Percentiles rank a stretch among this genome's conserved stretches.
Evolutionary conservation across 2,329 filamentous ascomycete genomes (phyloP).

Genomic region (Zymoseptoria crescenta): DNA sequence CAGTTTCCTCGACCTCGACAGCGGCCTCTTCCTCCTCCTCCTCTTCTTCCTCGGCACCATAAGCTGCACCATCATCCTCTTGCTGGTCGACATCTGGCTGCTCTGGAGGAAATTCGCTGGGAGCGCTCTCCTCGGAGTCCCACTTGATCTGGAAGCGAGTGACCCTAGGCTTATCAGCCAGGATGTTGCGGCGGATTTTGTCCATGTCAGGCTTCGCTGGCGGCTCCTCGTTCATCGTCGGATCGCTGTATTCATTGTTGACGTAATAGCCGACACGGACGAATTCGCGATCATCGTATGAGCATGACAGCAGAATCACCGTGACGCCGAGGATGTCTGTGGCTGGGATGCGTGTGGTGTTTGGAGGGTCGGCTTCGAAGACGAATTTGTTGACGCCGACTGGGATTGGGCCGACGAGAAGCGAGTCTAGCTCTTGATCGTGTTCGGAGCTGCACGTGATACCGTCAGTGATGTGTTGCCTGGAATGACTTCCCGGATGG

Average conservation of each 20-base stretch:
- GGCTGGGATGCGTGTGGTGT: constrained; percentile 82
- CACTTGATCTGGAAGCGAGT: constrained; percentile 98
- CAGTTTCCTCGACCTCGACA: constrained; percentile 46
- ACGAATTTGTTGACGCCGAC: constrained; percentile 98
- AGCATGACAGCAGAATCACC: constrained; percentile 90
- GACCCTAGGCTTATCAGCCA: constrained; percentile 94
- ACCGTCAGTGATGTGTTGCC: not conserved
- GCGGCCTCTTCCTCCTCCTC: constrained; percentile 55
- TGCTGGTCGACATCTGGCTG: constrained; percentile 88
- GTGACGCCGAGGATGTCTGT: constrained; percentile 96
- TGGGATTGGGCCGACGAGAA: constrained; percentile 94
- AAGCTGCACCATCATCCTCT: constrained; percentile 74
- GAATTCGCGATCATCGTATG: constrained; percentile 94
- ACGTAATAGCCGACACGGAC: constrained; percentile 98
- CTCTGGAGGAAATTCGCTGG: constrained; percentile 91
- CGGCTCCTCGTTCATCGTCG: constrained; percentile 80
- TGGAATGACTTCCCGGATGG: not conserved
- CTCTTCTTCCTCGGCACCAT: constrained; percentile 75
- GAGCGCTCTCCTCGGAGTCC: constrained; percentile 96
- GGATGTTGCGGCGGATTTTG: constrained; percentile 81
- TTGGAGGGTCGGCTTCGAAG: constrained; percentile 89
- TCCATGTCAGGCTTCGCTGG: constrained; percentile 89
- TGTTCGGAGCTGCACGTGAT: constrained; percentile 66
- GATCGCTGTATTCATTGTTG: constrained; percentile 96
- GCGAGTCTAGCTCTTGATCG: constrained; percentile 94